A percentile compares a stretch with the other conserved stretches of the same genome.
phyloP scores from a whole-genome alignment of 108 stramenopile genomes.

The Cyclostephanos tholiformis region DNA sequence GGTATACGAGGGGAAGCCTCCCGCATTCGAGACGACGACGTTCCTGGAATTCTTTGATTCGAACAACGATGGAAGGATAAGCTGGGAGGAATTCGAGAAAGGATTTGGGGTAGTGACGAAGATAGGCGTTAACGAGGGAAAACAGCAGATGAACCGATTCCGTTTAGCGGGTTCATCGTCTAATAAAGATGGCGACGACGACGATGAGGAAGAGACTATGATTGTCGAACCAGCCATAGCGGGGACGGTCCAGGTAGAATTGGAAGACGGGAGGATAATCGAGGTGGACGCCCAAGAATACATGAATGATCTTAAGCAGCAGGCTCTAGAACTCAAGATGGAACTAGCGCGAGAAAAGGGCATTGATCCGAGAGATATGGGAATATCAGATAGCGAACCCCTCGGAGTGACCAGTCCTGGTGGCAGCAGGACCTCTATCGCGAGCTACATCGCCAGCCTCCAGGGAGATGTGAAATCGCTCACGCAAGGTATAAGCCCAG shows the following conservation, averaged over 20 bases:
- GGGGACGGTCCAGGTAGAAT: conserved; percentile 77
- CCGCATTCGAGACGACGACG: conserved; percentile 72
- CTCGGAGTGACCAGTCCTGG: conserved; percentile 20
- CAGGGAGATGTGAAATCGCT: conserved; percentile 78
- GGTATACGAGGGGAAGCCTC: conserved; percentile 66
- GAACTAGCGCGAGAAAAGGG: conserved; percentile 72
- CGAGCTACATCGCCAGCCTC: conserved; percentile 78
- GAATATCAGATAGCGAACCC: conserved; percentile 16
- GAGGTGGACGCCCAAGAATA: conserved; percentile 89
- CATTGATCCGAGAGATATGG: conserved; percentile 21
- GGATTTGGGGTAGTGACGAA: conserved; percentile 67
- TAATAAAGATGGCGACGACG: conserved; percentile 52
- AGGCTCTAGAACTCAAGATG: conserved; percentile 72
- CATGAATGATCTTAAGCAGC: conserved; percentile 74
- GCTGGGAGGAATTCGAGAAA: conserved; percentile 85
- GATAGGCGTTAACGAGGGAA: conserved; percentile 10
- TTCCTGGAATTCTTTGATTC: conserved; percentile 89
- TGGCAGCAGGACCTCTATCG: conserved; percentile 55
- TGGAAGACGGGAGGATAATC: conserved; percentile 77
- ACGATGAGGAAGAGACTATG: conserved; percentile 35
- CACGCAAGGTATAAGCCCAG: conserved; percentile 80
- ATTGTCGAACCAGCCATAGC: conserved; percentile 37
- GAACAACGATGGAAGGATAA: conserved; percentile 77
- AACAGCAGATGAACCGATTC: conserved; percentile 19
- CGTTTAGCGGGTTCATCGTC: conserved; percentile 30